Evolutionary conservation across 2,329 filamentous ascomycete genomes (phyloP).

Genomic region (Ophiostoma sp.): DNA sequence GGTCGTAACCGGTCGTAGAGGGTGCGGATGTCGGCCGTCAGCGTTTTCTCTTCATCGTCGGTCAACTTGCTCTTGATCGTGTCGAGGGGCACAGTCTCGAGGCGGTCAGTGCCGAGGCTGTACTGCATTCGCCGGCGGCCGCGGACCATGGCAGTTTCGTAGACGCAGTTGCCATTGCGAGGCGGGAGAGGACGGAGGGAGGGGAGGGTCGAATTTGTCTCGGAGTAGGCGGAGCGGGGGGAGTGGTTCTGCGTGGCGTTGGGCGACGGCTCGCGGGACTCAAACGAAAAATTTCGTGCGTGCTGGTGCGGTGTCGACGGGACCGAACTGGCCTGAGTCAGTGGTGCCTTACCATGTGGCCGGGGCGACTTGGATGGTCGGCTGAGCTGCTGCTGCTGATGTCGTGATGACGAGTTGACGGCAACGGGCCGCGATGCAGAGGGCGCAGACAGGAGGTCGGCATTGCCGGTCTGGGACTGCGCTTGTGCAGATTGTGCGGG

Average conservation of each 20-base stretch:
- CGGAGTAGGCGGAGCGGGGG: constrained; percentile 85
- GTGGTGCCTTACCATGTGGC: constrained; percentile 34
- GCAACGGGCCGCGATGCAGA: constrained; percentile 9
- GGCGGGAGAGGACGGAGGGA: constrained; percentile 66
- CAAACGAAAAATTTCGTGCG: constrained; percentile 76
- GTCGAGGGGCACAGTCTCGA: constrained; percentile 69
- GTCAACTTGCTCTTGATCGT: constrained; percentile 72
- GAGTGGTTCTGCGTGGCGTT: constrained; percentile 76
- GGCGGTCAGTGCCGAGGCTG: constrained; percentile 75
- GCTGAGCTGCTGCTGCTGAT: constrained; percentile 33
- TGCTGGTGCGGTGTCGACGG: constrained; percentile 92
- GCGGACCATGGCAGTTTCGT: constrained; percentile 81
- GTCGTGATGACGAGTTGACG: constrained; percentile 24
- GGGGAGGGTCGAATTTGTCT: constrained; percentile 74
- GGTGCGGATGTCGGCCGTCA: constrained; percentile 80
- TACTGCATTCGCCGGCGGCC: constrained; percentile 89
- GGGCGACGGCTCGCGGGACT: constrained; percentile 78
- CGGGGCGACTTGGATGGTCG: constrained; percentile 34
- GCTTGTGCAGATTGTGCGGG: background rate
- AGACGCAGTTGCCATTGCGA: constrained; percentile 69
- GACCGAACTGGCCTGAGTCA: constrained; percentile 76
- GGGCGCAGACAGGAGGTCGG: constrained; percentile 19
- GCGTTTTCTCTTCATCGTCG: constrained; percentile 69
- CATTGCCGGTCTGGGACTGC: constrained; percentile 15
- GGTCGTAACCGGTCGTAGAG: constrained; percentile 85